Evolutionary conservation across 495 filamentous ascomycete species (phyloP).

Genomic region (Viridothelium virens): DNA sequence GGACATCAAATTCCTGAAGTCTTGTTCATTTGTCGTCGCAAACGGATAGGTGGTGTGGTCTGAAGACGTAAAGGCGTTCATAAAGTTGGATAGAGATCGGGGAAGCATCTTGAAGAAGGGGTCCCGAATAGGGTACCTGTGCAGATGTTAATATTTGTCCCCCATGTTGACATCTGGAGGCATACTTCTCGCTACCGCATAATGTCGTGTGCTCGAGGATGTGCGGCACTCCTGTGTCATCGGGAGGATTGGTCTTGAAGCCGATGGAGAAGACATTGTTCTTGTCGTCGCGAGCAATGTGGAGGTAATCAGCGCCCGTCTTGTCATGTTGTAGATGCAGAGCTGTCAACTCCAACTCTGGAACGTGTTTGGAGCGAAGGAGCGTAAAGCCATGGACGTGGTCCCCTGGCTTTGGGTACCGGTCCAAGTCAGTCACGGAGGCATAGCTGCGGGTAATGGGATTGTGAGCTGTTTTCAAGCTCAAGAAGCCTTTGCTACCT

Average conservation of each 20-base stretch:
- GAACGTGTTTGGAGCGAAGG: conserved; percentile 77
- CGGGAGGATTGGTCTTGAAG: conserved; percentile 97
- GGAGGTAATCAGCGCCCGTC: conserved; percentile 90
- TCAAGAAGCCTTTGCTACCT: background rate
- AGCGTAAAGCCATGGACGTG: conserved; percentile 90
- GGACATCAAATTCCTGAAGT: conserved; percentile 91
- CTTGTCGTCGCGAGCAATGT: conserved; percentile 86
- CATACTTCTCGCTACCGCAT: conserved; percentile 91
- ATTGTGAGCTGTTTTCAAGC: background rate
- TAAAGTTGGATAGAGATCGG: conserved; percentile 93
- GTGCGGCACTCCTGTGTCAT: conserved; percentile 92
- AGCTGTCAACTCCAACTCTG: conserved; percentile 87
- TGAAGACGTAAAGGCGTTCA: conserved; percentile 95
- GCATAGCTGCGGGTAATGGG: conserved; percentile 43
- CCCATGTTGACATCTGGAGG: conserved; percentile 4
- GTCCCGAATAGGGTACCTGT: conserved; percentile 87
- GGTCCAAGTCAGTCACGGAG: conserved; percentile 62
- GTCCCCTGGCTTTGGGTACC: conserved; percentile 68
- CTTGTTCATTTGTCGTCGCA: conserved; percentile 91
- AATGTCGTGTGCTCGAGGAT: conserved; percentile 96
- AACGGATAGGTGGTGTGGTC: conserved; percentile 99
- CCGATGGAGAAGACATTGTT: conserved; percentile 99
- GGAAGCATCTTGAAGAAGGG: conserved; percentile 99
- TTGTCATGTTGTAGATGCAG: conserved; percentile 83
- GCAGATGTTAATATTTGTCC: conserved; percentile 21